Evolutionary conservation across 2,329 filamentous ascomycete species (phyloP), one percentile per base, ranked within the genome.

Genomic region (Epichloe brachyelytri): DNA sequence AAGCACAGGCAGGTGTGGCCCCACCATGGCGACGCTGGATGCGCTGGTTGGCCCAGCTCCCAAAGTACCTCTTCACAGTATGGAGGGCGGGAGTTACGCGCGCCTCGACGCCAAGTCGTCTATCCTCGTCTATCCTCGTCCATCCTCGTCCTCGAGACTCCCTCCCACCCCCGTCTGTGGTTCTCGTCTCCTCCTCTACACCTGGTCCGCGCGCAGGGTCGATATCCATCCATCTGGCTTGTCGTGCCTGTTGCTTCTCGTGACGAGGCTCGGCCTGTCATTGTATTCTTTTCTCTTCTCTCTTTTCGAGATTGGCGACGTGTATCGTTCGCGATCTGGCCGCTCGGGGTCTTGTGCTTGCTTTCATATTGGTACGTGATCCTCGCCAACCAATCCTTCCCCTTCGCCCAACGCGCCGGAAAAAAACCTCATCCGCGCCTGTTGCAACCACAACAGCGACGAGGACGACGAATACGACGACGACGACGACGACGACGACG

Each of bases 201-300:
- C 43, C 53, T 50, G 50, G 51, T 41, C 53, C 45, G 8, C 30
- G 30, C 30, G 50, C 53, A 50, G 47, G 53, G 53, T 47, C 39
- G 46, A 38, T 37, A 43, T 46, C n/a, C 48, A 49, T 48, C 46
- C 50, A 49, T 46, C 39, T 52, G 50, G 46, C 46, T 53, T 15
- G 22, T 37, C 33, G 50, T 30, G 46, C 50, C 49, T 46, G 34
- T 44, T 43, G 46, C 52, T 52, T 50, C 37, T 22, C 17, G 30
- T 20, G 26, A 41, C 49, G 38, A 40, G 41, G 45, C 43, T 46
- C 43, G 44, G 51, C 45, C 48, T 46, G 48, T 46, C 33, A 14
- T 49, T 20, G 26, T 22, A 47, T 51, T 22, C 22, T 30, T 43
- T 50, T 8, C n/a, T 44, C 20, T 14, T 39, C 2, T 36, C 37